Evolutionary conservation across 2,329 filamentous ascomycete genomes (phyloP).

Genomic region (Pseudogymnoascus sp.): DNA sequence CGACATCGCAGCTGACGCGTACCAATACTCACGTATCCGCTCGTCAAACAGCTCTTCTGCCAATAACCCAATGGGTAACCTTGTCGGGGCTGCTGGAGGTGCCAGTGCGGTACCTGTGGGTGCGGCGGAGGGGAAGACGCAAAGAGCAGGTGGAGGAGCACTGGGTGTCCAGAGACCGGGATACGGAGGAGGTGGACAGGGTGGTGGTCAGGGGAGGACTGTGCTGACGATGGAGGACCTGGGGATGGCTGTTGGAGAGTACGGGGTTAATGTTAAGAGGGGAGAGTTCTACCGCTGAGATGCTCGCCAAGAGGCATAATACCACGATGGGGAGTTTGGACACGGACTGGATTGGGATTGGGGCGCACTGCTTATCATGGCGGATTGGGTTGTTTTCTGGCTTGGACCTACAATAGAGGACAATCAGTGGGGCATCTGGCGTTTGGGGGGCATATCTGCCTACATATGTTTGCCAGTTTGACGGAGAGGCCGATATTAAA

Average conservation of each 20-base stretch:
- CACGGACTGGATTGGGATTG: neutral
- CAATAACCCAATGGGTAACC: constrained; percentile 84
- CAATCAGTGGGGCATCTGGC: neutral
- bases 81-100: constrained; percentile 66
- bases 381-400: neutral
- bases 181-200: constrained; percentile 80
- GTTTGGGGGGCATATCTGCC: neutral
- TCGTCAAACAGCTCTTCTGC: constrained; percentile 79
- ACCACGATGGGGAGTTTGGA: constrained; percentile 6
- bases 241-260: constrained; percentile 96
- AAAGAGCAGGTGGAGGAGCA: constrained; percentile 43
- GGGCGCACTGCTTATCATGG: constrained; percentile 4
- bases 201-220: constrained; percentile 80
- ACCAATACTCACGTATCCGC: constrained; percentile 93
- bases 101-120: constrained; percentile 47
- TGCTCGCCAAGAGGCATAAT: neutral
- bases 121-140: constrained; percentile 47
- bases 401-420: neutral
- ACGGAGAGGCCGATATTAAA: neutral
- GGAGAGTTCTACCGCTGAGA: constrained; percentile 86
- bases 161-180: constrained; percentile 56
- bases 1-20: constrained; percentile 93
- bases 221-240: constrained; percentile 98
- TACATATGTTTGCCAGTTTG: neutral
- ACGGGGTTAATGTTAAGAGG: constrained; percentile 93